phyloP scores from a whole-genome alignment of 495 filamentous ascomycete genomes.

The Lepraria neglecta region DNA sequence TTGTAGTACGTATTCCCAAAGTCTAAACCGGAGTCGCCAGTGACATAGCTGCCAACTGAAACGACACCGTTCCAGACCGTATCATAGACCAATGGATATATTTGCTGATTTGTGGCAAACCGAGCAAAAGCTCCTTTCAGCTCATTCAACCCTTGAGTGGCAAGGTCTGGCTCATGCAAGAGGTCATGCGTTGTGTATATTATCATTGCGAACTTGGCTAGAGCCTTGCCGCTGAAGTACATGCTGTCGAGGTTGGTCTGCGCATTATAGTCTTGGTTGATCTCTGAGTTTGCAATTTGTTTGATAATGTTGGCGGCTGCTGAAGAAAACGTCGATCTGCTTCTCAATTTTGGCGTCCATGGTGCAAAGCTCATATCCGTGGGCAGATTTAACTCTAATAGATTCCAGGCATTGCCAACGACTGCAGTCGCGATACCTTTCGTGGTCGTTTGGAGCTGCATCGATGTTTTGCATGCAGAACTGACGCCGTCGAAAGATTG shows the following conservation, averaged over 20 bases:
- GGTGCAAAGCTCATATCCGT: constrained; percentile 66
- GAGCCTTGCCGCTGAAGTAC: constrained; percentile 91
- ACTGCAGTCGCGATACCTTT: constrained; percentile 77
- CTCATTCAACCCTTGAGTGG: constrained; percentile 54
- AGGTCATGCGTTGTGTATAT: constrained; percentile 64
- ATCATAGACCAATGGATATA: constrained; percentile 75
- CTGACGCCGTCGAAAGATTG: constrained; percentile 63
- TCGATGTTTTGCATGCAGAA: constrained; percentile 43
- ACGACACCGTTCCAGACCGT: constrained; percentile 80
- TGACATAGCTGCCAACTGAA: constrained; percentile 71
- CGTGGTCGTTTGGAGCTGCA: constrained; percentile 72
- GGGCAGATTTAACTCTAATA: constrained; percentile 69
- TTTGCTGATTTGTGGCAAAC: constrained; percentile 71
- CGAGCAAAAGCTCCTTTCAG: constrained; percentile 71
- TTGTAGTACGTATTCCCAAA: constrained; percentile 87
- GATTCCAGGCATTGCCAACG: constrained; percentile 68
- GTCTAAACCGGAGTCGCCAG: constrained; percentile 61
- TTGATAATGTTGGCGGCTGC: constrained; percentile 49
- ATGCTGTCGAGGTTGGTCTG: constrained; percentile 80
- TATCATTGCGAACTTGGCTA: constrained; percentile 79
- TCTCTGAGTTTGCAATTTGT: constrained; percentile 55
- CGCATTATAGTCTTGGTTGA: constrained; percentile 60
- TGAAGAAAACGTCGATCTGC: constrained; percentile 43
- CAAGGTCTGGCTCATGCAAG: constrained; percentile 51
- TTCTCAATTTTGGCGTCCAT: constrained; percentile 56